These are phyloP conservation scores for Pseudopediastrum boryanum DNA, from an alignment of 139 green algal genomes.

Conservation along the genomic window DNA sequence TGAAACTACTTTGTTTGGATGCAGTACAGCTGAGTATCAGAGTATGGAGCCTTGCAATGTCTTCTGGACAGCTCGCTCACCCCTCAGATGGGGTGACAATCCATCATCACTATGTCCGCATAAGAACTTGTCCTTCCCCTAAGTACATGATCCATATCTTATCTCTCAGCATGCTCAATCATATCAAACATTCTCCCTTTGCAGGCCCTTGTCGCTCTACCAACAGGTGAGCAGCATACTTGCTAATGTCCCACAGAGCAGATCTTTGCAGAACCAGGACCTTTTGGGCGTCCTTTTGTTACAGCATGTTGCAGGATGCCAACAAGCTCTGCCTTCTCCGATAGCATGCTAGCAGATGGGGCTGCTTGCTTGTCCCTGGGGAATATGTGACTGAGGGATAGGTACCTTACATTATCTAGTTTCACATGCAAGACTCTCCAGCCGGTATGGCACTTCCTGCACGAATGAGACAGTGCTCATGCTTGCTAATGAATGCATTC, in stretches of 20 bases:
- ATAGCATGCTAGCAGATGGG: neutral
- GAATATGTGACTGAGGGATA: too few relatives aligned
- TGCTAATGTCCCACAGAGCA: neutral
- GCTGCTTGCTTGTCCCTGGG: neutral
- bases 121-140: neutral
- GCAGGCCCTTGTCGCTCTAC: constrained; percentile 21
- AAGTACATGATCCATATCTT: neutral
- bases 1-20: neutral
- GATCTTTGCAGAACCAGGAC: neutral
- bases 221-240: neutral
- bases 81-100: neutral
- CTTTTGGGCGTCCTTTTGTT: neutral
- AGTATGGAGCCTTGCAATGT: neutral
- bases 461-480: neutral
- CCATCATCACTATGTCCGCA: too few relatives aligned
- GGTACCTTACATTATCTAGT: neutral
- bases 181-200: neutral
- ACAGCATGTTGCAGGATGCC: neutral
- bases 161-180: neutral
- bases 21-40: constrained; percentile 16
- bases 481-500: neutral
- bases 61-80: neutral
- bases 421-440: neutral
- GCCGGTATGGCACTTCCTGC: neutral
- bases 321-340: neutral